Conservation (phyloP, 2,329 filamentous ascomycete species). For the Arthrobotrys sphaeroides region DNA sequence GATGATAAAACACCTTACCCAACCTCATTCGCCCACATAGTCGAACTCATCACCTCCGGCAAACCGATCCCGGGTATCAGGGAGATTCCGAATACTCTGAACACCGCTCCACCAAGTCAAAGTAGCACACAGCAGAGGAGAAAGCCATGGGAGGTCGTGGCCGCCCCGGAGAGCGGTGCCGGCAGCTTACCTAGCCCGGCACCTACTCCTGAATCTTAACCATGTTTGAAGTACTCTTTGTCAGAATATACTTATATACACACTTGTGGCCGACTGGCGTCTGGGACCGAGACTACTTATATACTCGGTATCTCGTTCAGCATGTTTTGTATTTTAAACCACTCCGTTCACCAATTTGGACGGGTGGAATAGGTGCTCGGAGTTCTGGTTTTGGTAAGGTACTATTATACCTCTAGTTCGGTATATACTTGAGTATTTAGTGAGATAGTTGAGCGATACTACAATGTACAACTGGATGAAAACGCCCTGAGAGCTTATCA, state of each 20-base stretch:
- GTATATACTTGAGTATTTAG: neutral
- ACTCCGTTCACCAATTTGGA: neutral
- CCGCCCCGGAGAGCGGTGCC: neutral
- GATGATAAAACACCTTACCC: constrained; percentile 75
- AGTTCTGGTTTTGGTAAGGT: constrained; percentile 6
- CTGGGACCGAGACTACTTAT: too few relatives aligned
- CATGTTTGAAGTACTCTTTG: neutral
- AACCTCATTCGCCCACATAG: constrained; percentile 82
- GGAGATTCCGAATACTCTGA: constrained; percentile 82
- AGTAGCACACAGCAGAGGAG: constrained; percentile 67
- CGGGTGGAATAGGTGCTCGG: neutral
- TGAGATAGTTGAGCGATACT: neutral
- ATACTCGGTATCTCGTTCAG: too few relatives aligned
- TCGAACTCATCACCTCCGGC: constrained; percentile 82
- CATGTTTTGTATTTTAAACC: neutral
- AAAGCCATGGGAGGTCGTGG: constrained; percentile 81
- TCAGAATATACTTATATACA: neutral
- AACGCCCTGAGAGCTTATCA: too few relatives aligned
- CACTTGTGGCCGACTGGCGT: too few relatives aligned
- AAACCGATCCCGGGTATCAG: constrained; percentile 86
- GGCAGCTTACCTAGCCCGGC: constrained; percentile 24
- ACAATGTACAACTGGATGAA: neutral
- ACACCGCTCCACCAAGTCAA: constrained; percentile 73
- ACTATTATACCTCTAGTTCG: neutral
- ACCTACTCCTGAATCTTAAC: constrained; percentile 14